Conservation (phyloP, 768 basidiomycete species). For the Xerocomus spinulosus region DNA sequence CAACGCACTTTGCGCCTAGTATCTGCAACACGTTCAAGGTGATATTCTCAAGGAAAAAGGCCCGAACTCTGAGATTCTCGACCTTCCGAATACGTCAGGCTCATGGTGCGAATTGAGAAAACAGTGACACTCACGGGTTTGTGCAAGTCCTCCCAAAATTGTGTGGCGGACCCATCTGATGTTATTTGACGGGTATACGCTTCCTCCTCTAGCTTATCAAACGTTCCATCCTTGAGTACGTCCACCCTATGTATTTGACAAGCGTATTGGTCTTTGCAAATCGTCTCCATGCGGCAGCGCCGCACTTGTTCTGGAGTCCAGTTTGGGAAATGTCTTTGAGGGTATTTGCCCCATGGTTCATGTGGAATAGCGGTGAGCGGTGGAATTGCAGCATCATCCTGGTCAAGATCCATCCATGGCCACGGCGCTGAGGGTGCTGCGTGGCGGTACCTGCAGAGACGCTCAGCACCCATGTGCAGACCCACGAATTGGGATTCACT, state of each 20-base stretch:
- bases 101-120: neutral
- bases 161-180: constrained; percentile 7
- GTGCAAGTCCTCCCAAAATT: constrained; percentile 29
- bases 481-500: constrained; percentile 6
- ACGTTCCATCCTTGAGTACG: constrained; percentile 11
- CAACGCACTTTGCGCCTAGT: constrained; percentile 34
- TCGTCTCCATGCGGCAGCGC: constrained; percentile 32
- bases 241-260: constrained; percentile 25
- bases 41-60: constrained; percentile 36
- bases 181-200: constrained; percentile 8
- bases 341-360: constrained; percentile 37
- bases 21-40: constrained; percentile 32
- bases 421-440: constrained; percentile 39
- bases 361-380: neutral
- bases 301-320: constrained; percentile 46
- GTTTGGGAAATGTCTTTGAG: constrained; percentile 50
- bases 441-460: constrained; percentile 33
- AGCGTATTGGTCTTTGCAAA: constrained; percentile 6
- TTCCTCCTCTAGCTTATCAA: constrained; percentile 11
- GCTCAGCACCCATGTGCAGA: constrained; percentile 7
- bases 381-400: constrained; percentile 14
- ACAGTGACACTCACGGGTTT: constrained; percentile 17
- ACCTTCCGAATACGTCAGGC: constrained; percentile 14
- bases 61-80: constrained; percentile 27
- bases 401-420: constrained; percentile 38